A percentile compares a stretch with the other conserved stretches of the same genome.
Evolutionary conservation across 441 rosid genomes (phyloP).

Genomic region (Francoa sonchifolia): DNA sequence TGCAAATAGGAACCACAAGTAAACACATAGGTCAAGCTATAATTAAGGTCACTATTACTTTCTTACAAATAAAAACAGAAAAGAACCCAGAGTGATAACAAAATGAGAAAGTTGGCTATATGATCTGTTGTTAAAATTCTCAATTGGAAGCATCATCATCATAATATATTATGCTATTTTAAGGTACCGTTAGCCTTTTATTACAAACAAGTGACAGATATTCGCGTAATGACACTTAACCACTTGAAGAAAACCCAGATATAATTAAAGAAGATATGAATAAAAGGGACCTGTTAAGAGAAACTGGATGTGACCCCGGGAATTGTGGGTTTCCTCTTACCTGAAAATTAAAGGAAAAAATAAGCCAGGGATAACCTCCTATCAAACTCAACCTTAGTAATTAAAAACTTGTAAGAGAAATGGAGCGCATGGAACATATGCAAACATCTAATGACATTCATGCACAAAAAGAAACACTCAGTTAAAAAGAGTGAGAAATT

Average conservation of each 20-base stretch:
- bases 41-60: too few relatives aligned
- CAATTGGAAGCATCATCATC: background rate
- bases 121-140: too few relatives aligned
- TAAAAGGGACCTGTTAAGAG: slow-evolving; percentile 67
- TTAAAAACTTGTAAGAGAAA: background rate
- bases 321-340: slow-evolving; percentile 68
- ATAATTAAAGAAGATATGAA: slow-evolving; percentile 4
- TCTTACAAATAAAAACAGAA: too few relatives aligned
- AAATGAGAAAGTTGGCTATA: too few relatives aligned
- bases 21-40: background rate
- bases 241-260: background rate
- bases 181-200: background rate
- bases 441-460: too few relatives aligned
- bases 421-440: too few relatives aligned
- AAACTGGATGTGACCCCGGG: slow-evolving; percentile 99
- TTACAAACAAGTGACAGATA: too few relatives aligned
- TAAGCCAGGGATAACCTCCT: slow-evolving; percentile 1
- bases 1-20: too few relatives aligned
- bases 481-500: too few relatives aligned
- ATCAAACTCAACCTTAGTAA: slow-evolving; percentile 4
- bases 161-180: background rate
- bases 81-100: too few relatives aligned
- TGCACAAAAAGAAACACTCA: background rate
- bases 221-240: too few relatives aligned
- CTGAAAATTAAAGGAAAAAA: slow-evolving; percentile 35